Conservation (phyloP, 1,139 yeast genomes). For the Geotrichum macrosporum region DNA sequence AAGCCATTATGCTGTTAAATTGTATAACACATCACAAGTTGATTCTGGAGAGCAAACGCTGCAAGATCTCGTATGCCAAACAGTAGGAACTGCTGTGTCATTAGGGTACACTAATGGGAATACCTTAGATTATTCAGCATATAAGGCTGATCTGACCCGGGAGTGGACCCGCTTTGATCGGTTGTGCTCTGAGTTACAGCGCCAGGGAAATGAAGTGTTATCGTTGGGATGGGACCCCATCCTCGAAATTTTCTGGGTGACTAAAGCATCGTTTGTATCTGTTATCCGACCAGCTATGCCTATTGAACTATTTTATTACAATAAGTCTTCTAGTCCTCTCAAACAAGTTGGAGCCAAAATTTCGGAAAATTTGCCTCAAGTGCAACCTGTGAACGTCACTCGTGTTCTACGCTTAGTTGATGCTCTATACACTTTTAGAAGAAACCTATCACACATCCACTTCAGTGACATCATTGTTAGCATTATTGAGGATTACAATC, state of each 20-base stretch:
- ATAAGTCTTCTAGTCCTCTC: constrained; percentile 26
- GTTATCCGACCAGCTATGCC: constrained; percentile 26
- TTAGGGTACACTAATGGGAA: constrained; percentile 15
- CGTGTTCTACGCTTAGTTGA: constrained; percentile 16
- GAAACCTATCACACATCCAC: constrained; percentile 17
- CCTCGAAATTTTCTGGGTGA: constrained; percentile 22
- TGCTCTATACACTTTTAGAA: constrained; percentile 11
- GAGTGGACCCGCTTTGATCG: constrained; percentile 61
- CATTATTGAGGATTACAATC: constrained; percentile 15
- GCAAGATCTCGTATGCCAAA: constrained; percentile 34
- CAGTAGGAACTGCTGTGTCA: constrained; percentile 34
- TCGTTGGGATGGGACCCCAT: constrained; percentile 36
- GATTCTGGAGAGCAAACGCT: constrained; percentile 28
- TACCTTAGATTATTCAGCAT: constrained; percentile 26
- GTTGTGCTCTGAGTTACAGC: constrained; percentile 62
- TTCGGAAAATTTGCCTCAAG: not conserved
- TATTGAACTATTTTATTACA: constrained; percentile 28
- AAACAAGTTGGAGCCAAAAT: not conserved
- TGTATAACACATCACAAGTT: constrained; percentile 5
- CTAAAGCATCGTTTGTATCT: constrained; percentile 28
- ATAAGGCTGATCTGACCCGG: constrained; percentile 35
- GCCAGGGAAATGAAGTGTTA: constrained; percentile 54
- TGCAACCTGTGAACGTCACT: not conserved
- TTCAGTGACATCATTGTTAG: constrained; percentile 12
- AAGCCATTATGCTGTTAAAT: constrained; percentile 27